Evolutionary conservation across 352 stramenopile genomes (phyloP).

Genomic region (Globisporangium solare): DNA sequence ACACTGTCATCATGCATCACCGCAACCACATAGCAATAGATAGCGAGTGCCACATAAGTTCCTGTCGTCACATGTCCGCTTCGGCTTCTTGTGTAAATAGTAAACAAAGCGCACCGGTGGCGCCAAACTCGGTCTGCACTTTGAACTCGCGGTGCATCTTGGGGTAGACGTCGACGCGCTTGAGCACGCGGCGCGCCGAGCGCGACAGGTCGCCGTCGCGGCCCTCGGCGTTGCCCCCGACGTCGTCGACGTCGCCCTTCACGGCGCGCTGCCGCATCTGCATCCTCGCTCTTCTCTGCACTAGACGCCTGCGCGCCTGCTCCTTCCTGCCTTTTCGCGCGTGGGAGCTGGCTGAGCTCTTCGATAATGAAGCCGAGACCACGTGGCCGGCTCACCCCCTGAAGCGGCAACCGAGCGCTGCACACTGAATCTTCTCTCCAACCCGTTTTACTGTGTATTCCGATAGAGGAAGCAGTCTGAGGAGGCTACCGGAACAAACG

Average conservation of each 20-base stretch:
- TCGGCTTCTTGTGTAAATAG: too few species aligned
- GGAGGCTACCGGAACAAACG: too few species aligned
- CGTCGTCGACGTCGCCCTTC: conserved; percentile 62
- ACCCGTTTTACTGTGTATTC: not conserved
- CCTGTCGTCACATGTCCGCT: not conserved
- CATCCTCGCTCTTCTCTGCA: not conserved
- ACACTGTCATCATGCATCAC: conserved; percentile 49
- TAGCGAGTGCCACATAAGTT: too few species aligned
- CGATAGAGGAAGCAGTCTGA: not conserved
- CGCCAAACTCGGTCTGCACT: conserved; percentile 92
- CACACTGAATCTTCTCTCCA: not conserved
- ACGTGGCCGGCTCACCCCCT: not conserved
- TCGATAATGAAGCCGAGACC: not conserved
- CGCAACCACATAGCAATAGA: not conserved
- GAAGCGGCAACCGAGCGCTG: not conserved
- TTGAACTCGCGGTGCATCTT: conserved; percentile 96
- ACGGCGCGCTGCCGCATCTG: conserved; percentile 53
- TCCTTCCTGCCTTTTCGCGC: too few species aligned
- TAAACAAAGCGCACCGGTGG: conserved; percentile 30
- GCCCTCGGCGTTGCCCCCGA: conserved; percentile 20
- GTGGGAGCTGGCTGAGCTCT: not conserved
- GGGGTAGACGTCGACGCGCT: conserved; percentile 91
- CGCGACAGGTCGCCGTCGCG: conserved; percentile 33
- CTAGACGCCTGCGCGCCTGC: too few species aligned
- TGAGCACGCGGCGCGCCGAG: conserved; percentile 57